Evolutionary conservation across 371 early-diverging fungal species (phyloP), one percentile per base, ranked within the genome.

Genomic region (Circinella umbellata): DNA sequence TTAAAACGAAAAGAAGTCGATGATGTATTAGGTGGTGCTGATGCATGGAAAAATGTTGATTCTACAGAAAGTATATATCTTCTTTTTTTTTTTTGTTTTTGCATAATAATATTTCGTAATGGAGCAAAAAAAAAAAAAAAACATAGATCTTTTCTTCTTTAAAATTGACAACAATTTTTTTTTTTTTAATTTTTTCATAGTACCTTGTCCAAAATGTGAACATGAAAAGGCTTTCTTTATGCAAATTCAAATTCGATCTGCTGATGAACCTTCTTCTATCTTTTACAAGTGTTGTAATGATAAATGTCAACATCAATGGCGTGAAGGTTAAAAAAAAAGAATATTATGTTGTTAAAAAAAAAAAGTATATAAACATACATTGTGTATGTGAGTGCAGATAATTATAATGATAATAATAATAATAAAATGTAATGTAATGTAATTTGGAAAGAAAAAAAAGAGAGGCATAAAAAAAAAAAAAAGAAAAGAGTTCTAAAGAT

Each of bases 191-290:
- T 4, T 57, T 53, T 47, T 34, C 35, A 17, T 72, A 91, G 93
- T 83, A 1, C 82, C 86, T 15, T 98, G 98, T 78, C 95, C 95
- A 11, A 92, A 93, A 65, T 98, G 98, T 84, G 95, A 94, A 76
- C 90, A 94, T 73, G 84, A 86, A 48, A 83, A 92, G 36, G 98
- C 98, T 1, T 95, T 92, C 83, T 97, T 91, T 82, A 91, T 94
- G 93, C 92, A 94, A 78, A 91, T 98, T 69, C 97, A 98, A 82
- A 96, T 94, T 51, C 92, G 98, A 65, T 95, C 96, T 14, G 97
- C 96, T 35, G 98, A 98, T 86, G 98, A 98, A 81, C 98, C 98
- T 37, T 92, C 90, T 86, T 91, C 96, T 15, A 93, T 91, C 36
- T 96, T 96, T 80, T 97, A 90, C 86, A 94, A 92, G 75, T 93